These are phyloP conservation scores for Diversispora epigaea DNA, from an alignment of 192 early-diverging fungal species.

Conservation along the genomic window DNA sequence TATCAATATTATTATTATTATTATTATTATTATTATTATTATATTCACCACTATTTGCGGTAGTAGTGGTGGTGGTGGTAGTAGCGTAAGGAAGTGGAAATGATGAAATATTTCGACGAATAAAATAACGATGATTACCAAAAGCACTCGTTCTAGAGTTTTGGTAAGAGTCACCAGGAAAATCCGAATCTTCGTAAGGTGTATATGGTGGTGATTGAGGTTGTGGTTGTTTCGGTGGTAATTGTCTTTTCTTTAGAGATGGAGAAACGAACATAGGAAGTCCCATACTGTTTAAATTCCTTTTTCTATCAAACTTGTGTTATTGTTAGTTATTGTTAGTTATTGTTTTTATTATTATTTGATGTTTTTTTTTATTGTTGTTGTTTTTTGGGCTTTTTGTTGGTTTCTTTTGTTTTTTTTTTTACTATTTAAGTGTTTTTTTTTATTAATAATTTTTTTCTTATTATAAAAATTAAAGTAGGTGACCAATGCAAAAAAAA, in stretches of 20 bases:
- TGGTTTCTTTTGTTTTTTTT: no score
- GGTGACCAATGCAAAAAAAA: not conserved
- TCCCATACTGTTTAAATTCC: conserved; percentile 12
- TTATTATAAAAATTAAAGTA: not conserved
- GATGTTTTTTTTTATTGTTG: not conserved
- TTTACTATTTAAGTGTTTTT: no score
- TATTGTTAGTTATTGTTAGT: not conserved
- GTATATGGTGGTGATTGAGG: not conserved
- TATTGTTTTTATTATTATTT: not conserved
- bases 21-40: no score
- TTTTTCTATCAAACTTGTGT: not conserved
- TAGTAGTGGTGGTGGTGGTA: no score
- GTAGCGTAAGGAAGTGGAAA: not conserved
- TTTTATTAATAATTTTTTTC: no score
- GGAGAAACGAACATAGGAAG: conserved; percentile 32
- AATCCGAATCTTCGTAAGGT: not conserved
- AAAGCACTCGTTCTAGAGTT: conserved; percentile 24
- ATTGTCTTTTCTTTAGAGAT: conserved; percentile 21
- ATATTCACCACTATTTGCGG: not conserved
- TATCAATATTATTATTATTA: no score
- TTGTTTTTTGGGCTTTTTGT: no score
- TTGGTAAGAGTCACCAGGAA: not conserved
- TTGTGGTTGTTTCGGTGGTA: conserved; percentile 17
- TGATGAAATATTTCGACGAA: conserved; percentile 1
- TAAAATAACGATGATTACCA: conserved; percentile 21